Evolutionary conservation across 352 stramenopile species (phyloP).

Genomic region (Globisporangium nagaii): DNA sequence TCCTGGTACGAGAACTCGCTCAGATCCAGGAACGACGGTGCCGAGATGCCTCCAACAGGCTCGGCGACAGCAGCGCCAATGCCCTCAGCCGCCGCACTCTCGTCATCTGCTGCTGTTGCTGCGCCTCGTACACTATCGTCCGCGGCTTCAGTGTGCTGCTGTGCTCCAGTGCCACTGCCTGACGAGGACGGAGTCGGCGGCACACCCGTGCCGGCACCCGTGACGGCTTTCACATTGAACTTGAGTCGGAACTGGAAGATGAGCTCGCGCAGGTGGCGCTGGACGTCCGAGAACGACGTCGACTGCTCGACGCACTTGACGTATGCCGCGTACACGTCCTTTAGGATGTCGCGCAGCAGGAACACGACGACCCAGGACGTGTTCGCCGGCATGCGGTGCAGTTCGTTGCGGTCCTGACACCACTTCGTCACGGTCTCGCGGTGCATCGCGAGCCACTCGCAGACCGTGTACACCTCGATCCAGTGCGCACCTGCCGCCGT

Average conservation of each 20-base stretch:
- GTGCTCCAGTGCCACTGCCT: not conserved
- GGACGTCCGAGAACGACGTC: conserved; percentile 28
- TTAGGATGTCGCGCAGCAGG: conserved; percentile 40
- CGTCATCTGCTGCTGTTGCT: not conserved
- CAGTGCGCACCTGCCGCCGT: conserved; percentile 20
- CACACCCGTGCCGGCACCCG: not conserved
- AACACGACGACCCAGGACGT: conserved; percentile 42
- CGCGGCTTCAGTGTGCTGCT: no score
- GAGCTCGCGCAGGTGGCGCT: conserved; percentile 37
- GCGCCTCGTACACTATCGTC: not conserved
- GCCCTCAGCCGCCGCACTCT: not conserved
- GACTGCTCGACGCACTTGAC: conserved; percentile 24
- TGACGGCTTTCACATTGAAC: conserved; percentile 36
- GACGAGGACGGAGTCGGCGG: not conserved
- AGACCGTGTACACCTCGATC: conserved; percentile 31
- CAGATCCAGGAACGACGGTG: conserved; percentile 14
- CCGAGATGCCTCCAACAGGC: not conserved
- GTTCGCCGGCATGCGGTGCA: conserved; percentile 13
- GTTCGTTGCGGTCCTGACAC: conserved; percentile 23
- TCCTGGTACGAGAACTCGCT: conserved; percentile 51
- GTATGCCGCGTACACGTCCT: conserved; percentile 30
- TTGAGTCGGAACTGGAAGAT: conserved; percentile 45
- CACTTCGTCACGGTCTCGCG: conserved; percentile 38
- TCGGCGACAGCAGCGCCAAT: not conserved
- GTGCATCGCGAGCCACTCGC: conserved; percentile 40